Evolutionary conservation across 495 filamentous ascomycete species (phyloP).

Genomic region (Thozetella sp.): DNA sequence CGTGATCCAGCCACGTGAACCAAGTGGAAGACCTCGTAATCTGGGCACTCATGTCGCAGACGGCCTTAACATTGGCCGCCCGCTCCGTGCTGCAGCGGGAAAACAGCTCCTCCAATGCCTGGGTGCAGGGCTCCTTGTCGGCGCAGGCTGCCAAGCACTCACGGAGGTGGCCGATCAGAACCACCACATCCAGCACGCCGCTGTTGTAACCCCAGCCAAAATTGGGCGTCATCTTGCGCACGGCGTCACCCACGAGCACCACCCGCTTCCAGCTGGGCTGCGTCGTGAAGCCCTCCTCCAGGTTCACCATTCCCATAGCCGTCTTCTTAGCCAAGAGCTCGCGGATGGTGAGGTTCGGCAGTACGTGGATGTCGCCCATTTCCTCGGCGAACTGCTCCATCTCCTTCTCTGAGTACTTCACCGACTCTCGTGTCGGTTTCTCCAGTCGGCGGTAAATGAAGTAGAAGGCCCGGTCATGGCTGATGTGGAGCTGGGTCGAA

Average conservation of each 20-base stretch:
- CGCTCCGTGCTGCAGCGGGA: neutral
- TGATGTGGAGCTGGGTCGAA: constrained; percentile 19
- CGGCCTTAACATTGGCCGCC: neutral
- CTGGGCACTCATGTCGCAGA: neutral
- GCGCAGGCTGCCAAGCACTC: neutral
- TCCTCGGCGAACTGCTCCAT: constrained; percentile 12
- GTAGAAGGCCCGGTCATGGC: constrained; percentile 25
- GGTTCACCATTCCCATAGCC: constrained; percentile 10
- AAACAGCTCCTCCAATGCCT: neutral
- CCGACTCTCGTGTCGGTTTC: constrained; percentile 30
- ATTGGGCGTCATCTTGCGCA: constrained; percentile 35
- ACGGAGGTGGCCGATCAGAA: constrained; percentile 22
- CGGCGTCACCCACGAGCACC: constrained; percentile 31
- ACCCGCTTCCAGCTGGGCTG: constrained; percentile 25
- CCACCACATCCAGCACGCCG: constrained; percentile 29
- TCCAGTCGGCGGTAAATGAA: constrained; percentile 41
- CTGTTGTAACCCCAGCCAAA: constrained; percentile 32
- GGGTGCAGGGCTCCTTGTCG: neutral
- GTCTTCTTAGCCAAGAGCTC: constrained; percentile 24
- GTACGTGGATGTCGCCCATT: constrained; percentile 19
- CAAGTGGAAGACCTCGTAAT: neutral
- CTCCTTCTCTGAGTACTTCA: constrained; percentile 25
- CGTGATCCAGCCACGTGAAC: neutral
- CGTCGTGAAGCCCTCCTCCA: constrained; percentile 32
- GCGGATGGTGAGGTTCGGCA: constrained; percentile 19